A percentile compares a stretch with the other conserved stretches of the same genome.
These are phyloP conservation scores for Lithohypha guttulata DNA, from an alignment of 2,329 filamentous ascomycete species.

Conservation along the genomic window DNA sequence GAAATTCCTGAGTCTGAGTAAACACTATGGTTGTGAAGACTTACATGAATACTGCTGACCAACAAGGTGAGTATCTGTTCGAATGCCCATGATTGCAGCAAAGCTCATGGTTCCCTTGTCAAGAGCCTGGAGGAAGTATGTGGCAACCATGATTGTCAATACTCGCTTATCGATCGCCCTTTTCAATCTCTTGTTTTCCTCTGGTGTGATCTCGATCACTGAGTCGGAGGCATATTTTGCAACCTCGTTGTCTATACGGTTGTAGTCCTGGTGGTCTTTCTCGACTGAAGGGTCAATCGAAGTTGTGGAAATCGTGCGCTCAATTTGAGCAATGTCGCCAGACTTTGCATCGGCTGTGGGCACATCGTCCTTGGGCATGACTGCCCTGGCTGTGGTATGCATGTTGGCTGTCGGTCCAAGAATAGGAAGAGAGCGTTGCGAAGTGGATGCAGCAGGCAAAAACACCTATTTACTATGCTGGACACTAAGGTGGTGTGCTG, in stretches of 20 bases:
- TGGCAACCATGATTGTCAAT: conserved; percentile 59
- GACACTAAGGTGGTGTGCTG: too few species aligned
- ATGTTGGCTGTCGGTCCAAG: too few species aligned
- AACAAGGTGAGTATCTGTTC: neutral
- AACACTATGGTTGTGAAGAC: too few species aligned
- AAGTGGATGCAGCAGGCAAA: neutral
- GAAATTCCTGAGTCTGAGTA: too few species aligned
- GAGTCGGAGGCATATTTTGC: conserved; percentile 54
- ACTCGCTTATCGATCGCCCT: conserved; percentile 57
- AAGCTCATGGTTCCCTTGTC: conserved; percentile 35
- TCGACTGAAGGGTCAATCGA: conserved; percentile 32
- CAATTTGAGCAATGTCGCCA: conserved; percentile 35
- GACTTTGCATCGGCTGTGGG: neutral
- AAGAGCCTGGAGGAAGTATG: conserved; percentile 56
- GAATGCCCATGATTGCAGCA: conserved; percentile 33
- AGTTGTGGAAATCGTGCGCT: conserved; percentile 37
- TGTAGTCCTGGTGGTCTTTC: conserved; percentile 46
- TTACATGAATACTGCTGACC: conserved; percentile 8
- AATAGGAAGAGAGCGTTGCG: too few species aligned
- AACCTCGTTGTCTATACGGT: conserved; percentile 57
- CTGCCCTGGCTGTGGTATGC: neutral
- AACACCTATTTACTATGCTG: neutral
- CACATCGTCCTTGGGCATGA: too few species aligned
- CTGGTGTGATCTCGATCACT: conserved; percentile 46
- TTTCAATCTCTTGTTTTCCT: conserved; percentile 51